These are phyloP conservation scores for Cornus controversa DNA, from an alignment of 148 eudicot species.

Conservation along the genomic window DNA sequence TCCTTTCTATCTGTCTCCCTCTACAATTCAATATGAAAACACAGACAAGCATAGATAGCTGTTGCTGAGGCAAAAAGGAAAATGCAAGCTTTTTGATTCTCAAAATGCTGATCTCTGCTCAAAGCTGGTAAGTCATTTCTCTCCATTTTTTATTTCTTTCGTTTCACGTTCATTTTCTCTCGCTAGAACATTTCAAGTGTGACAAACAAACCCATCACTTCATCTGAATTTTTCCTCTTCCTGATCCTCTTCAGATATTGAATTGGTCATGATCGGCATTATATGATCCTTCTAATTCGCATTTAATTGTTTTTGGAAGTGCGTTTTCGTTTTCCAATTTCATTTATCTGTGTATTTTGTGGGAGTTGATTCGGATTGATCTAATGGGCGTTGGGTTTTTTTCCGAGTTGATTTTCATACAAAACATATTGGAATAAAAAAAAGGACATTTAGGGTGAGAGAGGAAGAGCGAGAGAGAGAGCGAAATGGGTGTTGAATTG, in stretches of 20 bases:
- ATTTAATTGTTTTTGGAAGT: constrained; percentile 6
- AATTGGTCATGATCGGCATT: constrained; percentile 13
- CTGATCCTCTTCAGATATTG: constrained; percentile 14
- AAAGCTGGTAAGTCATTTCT: constrained; percentile 8
- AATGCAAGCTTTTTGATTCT: background rate
- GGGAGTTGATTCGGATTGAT: constrained; percentile 8
- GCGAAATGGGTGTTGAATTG: constrained; percentile 40
- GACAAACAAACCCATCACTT: constrained; percentile 16
- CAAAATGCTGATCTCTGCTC: background rate
- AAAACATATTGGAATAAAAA: constrained; percentile 8
- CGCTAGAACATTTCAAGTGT: background rate
- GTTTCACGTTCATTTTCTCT: background rate
- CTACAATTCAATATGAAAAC: background rate
- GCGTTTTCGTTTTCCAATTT: constrained; percentile 6
- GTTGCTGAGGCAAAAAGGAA: constrained; percentile 23
- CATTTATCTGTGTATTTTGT: background rate
- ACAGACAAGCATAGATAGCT: constrained; percentile 6
- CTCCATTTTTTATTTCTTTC: background rate
- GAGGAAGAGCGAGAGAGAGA: background rate
- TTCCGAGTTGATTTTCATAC: background rate
- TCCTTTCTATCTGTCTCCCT: background rate
- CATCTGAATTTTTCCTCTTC: constrained; percentile 8
- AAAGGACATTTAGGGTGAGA: constrained; percentile 2
- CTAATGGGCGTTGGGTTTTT: background rate
- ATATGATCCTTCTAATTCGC: background rate